phyloP scores from a whole-genome alignment of 2,329 filamentous ascomycete genomes.

The Xylariaceae sp. region DNA sequence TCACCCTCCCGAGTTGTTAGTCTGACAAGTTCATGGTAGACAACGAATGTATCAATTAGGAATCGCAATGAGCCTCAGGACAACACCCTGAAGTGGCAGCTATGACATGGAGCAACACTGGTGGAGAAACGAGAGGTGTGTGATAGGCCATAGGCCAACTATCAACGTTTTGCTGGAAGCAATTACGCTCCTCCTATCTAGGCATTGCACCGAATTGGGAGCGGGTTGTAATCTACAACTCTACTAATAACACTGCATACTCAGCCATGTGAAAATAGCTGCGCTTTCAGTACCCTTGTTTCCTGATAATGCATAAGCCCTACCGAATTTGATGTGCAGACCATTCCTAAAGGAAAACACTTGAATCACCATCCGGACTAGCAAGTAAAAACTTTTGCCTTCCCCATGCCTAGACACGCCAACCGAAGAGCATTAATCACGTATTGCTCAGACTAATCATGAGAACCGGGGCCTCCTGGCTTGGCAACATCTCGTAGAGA shows the following conservation, averaged over 20 bases:
- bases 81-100: too few relatives aligned
- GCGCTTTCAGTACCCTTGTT: slow-evolving; percentile 30
- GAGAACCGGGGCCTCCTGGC: slow-evolving; percentile 21
- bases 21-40: background rate
- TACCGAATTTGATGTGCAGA: slow-evolving; percentile 23
- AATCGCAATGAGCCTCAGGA: background rate
- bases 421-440: slow-evolving; percentile 23
- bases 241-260: slow-evolving; percentile 16
- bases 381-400: slow-evolving; percentile 28
- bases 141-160: background rate
- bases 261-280: slow-evolving; percentile 16
- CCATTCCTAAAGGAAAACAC: slow-evolving; percentile 30
- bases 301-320: slow-evolving; percentile 26
- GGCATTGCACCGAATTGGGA: slow-evolving; percentile 3
- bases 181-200: background rate
- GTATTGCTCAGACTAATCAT: slow-evolving; percentile 22
- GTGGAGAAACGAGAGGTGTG: background rate
- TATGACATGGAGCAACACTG: background rate
- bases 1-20: too few relatives aligned
- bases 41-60: background rate
- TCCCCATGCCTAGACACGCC: slow-evolving; percentile 26
- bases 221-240: slow-evolving; percentile 18
- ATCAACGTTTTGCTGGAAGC: background rate
- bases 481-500: slow-evolving; percentile 11
- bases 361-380: slow-evolving; percentile 24